Conservation (phyloP, 139 green algal species). For the Yamagishiella unicocca region DNA sequence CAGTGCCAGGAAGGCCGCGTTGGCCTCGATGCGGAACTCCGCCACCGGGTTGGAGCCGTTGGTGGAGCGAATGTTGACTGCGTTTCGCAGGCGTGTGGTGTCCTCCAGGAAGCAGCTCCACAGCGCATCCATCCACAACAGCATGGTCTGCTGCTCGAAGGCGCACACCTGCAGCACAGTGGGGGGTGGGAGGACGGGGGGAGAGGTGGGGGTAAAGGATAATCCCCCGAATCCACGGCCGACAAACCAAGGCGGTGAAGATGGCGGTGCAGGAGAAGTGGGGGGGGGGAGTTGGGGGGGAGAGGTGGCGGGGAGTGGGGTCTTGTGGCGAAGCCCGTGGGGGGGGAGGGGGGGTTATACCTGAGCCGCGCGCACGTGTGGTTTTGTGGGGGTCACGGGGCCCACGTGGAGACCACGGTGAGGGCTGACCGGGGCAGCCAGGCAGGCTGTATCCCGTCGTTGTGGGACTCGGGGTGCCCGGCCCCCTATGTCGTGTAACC, state of each 20-base stretch:
- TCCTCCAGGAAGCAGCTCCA: conserved; percentile 75
- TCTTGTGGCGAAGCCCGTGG: not conserved
- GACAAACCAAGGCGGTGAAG: too few relatives aligned
- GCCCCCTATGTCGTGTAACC: too few relatives aligned
- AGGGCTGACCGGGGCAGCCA: too few relatives aligned
- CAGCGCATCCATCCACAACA: conserved; percentile 69
- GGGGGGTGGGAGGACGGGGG: not conserved
- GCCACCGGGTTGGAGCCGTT: conserved; percentile 54
- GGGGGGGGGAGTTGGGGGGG: not conserved
- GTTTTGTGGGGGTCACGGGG: too few relatives aligned
- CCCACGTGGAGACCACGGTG: too few relatives aligned
- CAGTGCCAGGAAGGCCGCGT: conserved; percentile 63
- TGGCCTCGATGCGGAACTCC: conserved; percentile 71
- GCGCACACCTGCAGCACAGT: conserved; percentile 34
- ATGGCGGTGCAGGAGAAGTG: not conserved
- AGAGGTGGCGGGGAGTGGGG: not conserved
- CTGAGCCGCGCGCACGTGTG: too few relatives aligned
- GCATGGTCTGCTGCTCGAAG: conserved; percentile 61
- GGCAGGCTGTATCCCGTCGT: too few relatives aligned
- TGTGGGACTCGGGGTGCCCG: too few relatives aligned
- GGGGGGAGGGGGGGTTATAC: too few relatives aligned
- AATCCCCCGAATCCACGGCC: too few relatives aligned
- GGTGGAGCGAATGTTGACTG: conserved; percentile 41
- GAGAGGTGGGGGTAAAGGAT: not conserved
- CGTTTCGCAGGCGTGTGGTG: conserved; percentile 46